These are phyloP conservation scores for Plenodomus biglobosus DNA, from an alignment of 2,329 filamentous ascomycete genomes.

Conservation along the genomic window DNA sequence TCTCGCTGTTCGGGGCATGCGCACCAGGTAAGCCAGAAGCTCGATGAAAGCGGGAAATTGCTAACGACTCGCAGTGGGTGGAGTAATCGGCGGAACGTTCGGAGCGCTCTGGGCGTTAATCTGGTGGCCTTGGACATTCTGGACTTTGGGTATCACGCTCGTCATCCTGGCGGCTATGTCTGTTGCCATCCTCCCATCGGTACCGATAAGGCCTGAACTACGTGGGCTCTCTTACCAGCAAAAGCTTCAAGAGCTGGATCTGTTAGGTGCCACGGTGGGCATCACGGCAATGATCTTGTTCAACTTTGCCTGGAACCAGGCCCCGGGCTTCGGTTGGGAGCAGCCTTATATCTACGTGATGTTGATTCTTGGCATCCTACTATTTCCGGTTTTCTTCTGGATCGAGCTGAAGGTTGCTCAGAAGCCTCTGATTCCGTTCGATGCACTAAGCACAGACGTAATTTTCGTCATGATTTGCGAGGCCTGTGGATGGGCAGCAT, in stretches of 20 bases:
- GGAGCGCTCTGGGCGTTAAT: conserved; percentile 46
- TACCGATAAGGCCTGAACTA: conserved; percentile 20
- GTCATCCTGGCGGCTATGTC: conserved; percentile 43
- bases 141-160: conserved; percentile 47
- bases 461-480: conserved; percentile 60
- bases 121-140: conserved; percentile 59
- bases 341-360: conserved; percentile 58
- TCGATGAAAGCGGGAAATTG: not conserved
- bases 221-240: conserved; percentile 14
- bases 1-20: conserved; percentile 55
- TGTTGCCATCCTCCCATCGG: conserved; percentile 46
- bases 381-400: conserved; percentile 59
- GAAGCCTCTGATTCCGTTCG: conserved; percentile 61
- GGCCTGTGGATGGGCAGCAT: conserved; percentile 46
- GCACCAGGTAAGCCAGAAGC: conserved; percentile 44
- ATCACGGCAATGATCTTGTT: conserved; percentile 59
- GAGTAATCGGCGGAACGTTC: conserved; percentile 47
- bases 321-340: conserved; percentile 60
- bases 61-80: conserved; percentile 35
- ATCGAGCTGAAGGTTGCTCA: conserved; percentile 50
- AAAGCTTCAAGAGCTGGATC: conserved; percentile 45
- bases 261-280: conserved; percentile 52
- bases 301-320: conserved; percentile 70
- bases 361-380: conserved; percentile 59
- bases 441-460: conserved; percentile 52